phyloP scores from a whole-genome alignment of 1,284 basidiomycete species.

The Tilletia walkeri region DNA sequence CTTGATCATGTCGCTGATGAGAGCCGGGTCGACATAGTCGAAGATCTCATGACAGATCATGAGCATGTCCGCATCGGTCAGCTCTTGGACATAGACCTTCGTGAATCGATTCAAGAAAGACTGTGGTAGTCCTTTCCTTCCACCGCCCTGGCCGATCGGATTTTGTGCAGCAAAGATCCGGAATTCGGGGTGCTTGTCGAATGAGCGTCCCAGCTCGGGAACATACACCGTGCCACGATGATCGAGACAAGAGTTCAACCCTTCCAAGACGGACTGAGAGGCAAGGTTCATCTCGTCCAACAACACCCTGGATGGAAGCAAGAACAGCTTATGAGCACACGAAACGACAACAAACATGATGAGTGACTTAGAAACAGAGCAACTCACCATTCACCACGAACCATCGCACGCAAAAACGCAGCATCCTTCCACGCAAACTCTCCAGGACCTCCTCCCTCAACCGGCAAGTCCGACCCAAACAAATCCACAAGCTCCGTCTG shows the following conservation, averaged over 20 bases:
- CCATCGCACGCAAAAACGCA: conserved; percentile 88
- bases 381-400: conserved; percentile 68
- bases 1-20: conserved; percentile 72
- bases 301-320: conserved; percentile 67
- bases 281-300: conserved; percentile 99
- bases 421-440: conserved; percentile 98
- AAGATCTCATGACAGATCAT: conserved; percentile 33
- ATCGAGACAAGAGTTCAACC: conserved; percentile 92
- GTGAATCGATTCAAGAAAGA: conserved; percentile 98
- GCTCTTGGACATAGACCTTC: conserved; percentile 89
- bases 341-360: neutral
- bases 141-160: conserved; percentile 91
- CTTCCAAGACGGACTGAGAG: conserved; percentile 86
- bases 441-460: conserved; percentile 84
- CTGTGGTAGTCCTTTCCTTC: conserved; percentile 93
- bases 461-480: conserved; percentile 93
- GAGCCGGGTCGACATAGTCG: conserved; percentile 42
- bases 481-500: conserved; percentile 96
- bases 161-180: conserved; percentile 98
- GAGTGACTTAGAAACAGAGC: neutral
- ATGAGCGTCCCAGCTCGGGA: conserved; percentile 88
- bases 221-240: conserved; percentile 94
- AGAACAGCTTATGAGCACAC: neutral
- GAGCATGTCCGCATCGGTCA: conserved; percentile 68
- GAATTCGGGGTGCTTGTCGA: conserved; percentile 83